Evolutionary conservation across 768 basidiomycete genomes (phyloP).

Genomic region (Suillus tomentosus): DNA sequence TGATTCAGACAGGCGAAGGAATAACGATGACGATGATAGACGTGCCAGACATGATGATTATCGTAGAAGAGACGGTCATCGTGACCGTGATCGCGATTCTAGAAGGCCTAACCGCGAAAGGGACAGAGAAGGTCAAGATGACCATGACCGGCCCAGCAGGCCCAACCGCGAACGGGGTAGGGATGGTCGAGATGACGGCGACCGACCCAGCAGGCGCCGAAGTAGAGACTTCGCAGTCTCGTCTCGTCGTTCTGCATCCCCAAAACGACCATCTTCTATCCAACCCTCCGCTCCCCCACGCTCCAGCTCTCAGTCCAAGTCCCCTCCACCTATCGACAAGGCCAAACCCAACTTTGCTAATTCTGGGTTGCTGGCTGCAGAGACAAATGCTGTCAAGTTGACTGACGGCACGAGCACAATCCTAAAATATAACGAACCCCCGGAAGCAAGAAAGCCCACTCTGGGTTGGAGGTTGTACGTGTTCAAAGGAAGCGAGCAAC

Average conservation of each 20-base stretch:
- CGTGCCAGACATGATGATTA: conserved; percentile 1
- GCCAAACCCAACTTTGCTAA: conserved; percentile 87
- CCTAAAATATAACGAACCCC: conserved; percentile 97
- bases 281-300: conserved; percentile 35
- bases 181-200: conserved; percentile 36
- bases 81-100: conserved; percentile 10
- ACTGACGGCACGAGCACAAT: conserved; percentile 78
- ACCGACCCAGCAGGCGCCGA: conserved; percentile 27
- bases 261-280: conserved; percentile 35
- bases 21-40: conserved; percentile 26
- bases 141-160: conserved; percentile 32
- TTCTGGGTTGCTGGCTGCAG: conserved; percentile 92
- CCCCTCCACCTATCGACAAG: conserved; percentile 53
- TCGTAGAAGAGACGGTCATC: conserved; percentile 19
- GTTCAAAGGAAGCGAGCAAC: conserved; percentile 93
- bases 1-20: conserved; percentile 20
- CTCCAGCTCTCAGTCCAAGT: conserved; percentile 41
- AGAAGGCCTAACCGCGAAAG: conserved; percentile 44
- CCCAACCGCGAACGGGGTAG: conserved; percentile 43
- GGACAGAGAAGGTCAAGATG: conserved; percentile 42
- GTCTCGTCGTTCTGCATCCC: conserved; percentile 63
- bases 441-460: conserved; percentile 91
- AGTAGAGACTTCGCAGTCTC: conserved; percentile 35
- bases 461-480: conserved; percentile 95
- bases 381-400: conserved; percentile 86